Conservation (phyloP, 441 rosid genomes). For the Raphanus hybrid region DNA sequence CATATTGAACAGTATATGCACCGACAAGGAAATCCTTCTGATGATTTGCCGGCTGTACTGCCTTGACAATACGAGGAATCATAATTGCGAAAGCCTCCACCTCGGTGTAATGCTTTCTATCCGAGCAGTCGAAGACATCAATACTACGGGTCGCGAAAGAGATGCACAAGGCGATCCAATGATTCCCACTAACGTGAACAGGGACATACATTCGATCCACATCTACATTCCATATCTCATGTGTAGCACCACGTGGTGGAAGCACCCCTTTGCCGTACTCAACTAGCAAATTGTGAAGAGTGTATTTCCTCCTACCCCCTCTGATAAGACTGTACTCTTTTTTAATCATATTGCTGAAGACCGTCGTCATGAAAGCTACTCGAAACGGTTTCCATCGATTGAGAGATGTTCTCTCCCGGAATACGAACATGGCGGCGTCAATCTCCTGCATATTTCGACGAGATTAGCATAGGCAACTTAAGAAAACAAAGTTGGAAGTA, state of each 20-base stretch:
- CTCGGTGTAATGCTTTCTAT: not conserved
- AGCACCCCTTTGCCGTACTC: not conserved
- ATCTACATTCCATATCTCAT: not conserved
- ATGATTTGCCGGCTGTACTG: not conserved
- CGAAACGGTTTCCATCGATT: not conserved
- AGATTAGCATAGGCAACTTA: not conserved
- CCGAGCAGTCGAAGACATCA: not conserved
- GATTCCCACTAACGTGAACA: not conserved
- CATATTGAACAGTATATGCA: not conserved
- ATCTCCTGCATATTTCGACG: not conserved
- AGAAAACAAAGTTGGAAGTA: not conserved
- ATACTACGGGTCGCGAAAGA: not conserved
- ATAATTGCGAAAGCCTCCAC: not conserved
- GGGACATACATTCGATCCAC: not conserved
- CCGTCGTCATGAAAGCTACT: not conserved
- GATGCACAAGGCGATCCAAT: not conserved
- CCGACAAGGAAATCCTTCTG: not conserved
- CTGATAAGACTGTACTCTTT: not conserved
- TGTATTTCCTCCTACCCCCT: not conserved
- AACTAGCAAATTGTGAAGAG: not conserved
- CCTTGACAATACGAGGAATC: not conserved
- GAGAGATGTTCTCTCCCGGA: not conserved
- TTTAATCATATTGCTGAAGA: not conserved
- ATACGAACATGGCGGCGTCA: not conserved
- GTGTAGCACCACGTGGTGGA: not conserved